phyloP scores from a whole-genome alignment of 2,329 filamentous ascomycete genomes.

The Sporothrix phasma region DNA sequence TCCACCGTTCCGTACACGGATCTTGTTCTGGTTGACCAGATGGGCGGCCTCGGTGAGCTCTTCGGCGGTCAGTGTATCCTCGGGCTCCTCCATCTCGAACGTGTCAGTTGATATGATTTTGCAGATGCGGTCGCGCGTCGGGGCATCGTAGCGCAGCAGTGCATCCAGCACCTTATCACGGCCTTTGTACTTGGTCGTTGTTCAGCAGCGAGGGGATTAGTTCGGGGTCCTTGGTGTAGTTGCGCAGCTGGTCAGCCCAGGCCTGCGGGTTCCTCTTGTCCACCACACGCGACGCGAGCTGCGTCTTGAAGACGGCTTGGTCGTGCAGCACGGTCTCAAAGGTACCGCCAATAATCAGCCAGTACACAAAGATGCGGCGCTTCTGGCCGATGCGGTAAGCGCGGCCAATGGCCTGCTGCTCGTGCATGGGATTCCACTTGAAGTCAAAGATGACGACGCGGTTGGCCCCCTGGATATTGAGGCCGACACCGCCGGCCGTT shows the following conservation, averaged over 20 bases:
- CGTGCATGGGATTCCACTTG: conserved; percentile 67
- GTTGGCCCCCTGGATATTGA: conserved; percentile 78
- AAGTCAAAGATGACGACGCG: conserved; percentile 82
- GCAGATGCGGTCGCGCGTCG: conserved; percentile 34
- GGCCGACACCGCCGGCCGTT: conserved; percentile 66
- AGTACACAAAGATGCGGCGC: conserved; percentile 77
- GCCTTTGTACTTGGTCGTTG: conserved; percentile 37
- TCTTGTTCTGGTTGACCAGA: conserved; percentile 22
- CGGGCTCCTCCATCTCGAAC: conserved; percentile 59
- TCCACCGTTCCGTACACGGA: neutral
- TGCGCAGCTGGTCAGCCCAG: conserved; percentile 45
- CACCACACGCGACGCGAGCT: conserved; percentile 68
- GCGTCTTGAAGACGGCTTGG: conserved; percentile 69
- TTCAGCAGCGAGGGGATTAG: conserved; percentile 43
- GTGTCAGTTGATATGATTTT: conserved; percentile 59
- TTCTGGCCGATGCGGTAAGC: conserved; percentile 77
- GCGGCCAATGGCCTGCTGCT: conserved; percentile 79
- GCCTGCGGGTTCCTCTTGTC: conserved; percentile 72
- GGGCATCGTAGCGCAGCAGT: conserved; percentile 30
- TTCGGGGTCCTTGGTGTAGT: conserved; percentile 51
- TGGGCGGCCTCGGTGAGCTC: conserved; percentile 47
- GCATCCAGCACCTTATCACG: conserved; percentile 53
- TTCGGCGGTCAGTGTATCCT: conserved; percentile 47
- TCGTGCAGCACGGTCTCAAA: conserved; percentile 68
- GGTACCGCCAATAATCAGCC: conserved; percentile 66